These are phyloP conservation scores for Lentinus brumalis DNA, from an alignment of 768 basidiomycete species.

Conservation along the genomic window DNA sequence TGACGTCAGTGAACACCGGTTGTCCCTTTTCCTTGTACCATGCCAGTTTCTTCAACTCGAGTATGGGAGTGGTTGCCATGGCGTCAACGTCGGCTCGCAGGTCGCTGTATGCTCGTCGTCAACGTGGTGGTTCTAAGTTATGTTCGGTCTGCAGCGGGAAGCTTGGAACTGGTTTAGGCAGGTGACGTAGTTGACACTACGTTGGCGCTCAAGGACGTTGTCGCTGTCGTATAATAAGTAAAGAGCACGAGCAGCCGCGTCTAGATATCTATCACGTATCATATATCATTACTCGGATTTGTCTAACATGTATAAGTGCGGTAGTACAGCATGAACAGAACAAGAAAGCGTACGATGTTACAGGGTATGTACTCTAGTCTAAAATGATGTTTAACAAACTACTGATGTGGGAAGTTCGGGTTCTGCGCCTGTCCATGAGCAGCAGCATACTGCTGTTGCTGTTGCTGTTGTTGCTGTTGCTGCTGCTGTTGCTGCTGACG, in stretches of 20 bases:
- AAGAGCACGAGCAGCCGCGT: too few relatives aligned
- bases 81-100: too few relatives aligned
- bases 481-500: conserved; percentile 9
- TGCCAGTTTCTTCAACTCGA: conserved; percentile 55
- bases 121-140: too few relatives aligned
- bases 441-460: conserved; percentile 1
- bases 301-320: not conserved
- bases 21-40: conserved; percentile 50
- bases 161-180: too few relatives aligned
- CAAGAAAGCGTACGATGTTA: not conserved
- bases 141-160: too few relatives aligned
- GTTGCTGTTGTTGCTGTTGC: not conserved
- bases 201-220: too few relatives aligned
- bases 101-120: too few relatives aligned
- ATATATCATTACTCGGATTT: too few relatives aligned
- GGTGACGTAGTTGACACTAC: too few relatives aligned
- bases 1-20: conserved; percentile 60
- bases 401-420: not conserved
- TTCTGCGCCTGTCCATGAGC: not conserved
- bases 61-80: conserved; percentile 34
- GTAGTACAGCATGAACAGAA: not conserved
- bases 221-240: too few relatives aligned
- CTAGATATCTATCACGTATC: too few relatives aligned
- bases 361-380: not conserved
- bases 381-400: not conserved